These are phyloP conservation scores for Ilyonectria destructans DNA, from an alignment of 2,329 filamentous ascomycete species.

Conservation along the genomic window DNA sequence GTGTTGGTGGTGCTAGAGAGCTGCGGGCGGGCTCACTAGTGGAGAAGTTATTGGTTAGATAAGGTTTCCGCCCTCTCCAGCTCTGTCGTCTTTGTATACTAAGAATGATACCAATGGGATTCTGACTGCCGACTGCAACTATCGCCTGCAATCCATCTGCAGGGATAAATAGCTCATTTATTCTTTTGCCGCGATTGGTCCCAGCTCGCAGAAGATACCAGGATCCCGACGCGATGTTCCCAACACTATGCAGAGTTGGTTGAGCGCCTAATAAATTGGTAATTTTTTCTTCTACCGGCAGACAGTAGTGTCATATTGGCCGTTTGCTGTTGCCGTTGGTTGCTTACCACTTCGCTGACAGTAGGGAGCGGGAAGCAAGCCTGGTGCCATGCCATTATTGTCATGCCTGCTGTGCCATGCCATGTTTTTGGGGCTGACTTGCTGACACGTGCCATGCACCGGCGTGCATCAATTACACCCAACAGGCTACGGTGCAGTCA, in stretches of 20 bases:
- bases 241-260: conserved; percentile 21
- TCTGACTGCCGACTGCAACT: conserved; percentile 3
- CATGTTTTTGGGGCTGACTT: conserved; percentile 23
- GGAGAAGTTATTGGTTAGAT: neutral
- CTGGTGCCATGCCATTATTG: conserved; percentile 1
- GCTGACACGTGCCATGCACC: conserved; percentile 27
- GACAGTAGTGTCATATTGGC: conserved; percentile 13
- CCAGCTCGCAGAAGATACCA: neutral
- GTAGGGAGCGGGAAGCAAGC: conserved; percentile 5
- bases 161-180: conserved; percentile 23
- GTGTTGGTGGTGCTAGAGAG: neutral
- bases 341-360: conserved; percentile 16
- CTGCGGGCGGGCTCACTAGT: neutral
- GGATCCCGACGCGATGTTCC: conserved; percentile 24
- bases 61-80: neutral
- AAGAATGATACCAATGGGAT: neutral
- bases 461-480: conserved; percentile 6
- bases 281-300: neutral
- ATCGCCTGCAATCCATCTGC: conserved; percentile 18
- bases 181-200: conserved; percentile 11
- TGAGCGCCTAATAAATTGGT: neutral
- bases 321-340: neutral
- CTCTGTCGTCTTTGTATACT: neutral
- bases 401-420: neutral
- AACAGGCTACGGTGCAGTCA: neutral